Percentiles rank a stretch among this genome's conserved stretches.
phyloP scores from a whole-genome alignment of 2,329 filamentous ascomycete genomes.

The Fusarium continuum region DNA sequence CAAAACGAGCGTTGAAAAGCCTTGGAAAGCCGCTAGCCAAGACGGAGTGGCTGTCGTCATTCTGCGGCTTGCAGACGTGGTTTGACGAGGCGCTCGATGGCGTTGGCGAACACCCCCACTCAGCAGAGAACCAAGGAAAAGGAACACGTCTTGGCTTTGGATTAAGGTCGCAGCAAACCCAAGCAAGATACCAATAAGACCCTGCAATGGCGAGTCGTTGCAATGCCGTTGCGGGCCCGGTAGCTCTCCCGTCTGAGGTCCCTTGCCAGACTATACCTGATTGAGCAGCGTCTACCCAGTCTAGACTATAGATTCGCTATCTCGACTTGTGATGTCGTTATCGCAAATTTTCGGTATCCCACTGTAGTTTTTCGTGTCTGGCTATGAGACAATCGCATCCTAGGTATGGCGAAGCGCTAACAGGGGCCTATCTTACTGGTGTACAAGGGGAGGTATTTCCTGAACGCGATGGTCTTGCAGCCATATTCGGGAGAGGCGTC shows the following conservation, averaged over 20 bases:
- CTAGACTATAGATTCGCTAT: slow-evolving; percentile 26
- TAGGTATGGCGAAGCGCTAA: slow-evolving; percentile 13
- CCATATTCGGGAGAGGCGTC: neutral
- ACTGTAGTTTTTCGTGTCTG: neutral
- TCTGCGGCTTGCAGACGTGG: slow-evolving; percentile 3
- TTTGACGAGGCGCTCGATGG: neutral
- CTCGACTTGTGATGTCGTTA: slow-evolving; percentile 24
- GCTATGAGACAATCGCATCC: too few species aligned
- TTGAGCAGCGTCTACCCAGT: neutral
- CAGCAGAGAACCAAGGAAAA: neutral
- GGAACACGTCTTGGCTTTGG: neutral
- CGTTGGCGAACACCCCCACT: slow-evolving; percentile 5
- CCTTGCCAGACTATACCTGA: neutral
- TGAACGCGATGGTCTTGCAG: neutral
- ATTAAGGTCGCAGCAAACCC: neutral
- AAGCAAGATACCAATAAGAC: neutral
- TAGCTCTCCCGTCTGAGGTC: neutral
- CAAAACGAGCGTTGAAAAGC: neutral
- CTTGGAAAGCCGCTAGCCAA: neutral
- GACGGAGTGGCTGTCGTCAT: slow-evolving; percentile 3
- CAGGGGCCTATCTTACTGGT: neutral
- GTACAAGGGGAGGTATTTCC: neutral
- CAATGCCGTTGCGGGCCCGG: neutral
- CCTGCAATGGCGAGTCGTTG: neutral
- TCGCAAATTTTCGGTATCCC: slow-evolving; percentile 2